phyloP scores from a whole-genome alignment of 768 basidiomycete genomes.

The Boletus rubescentipes region DNA sequence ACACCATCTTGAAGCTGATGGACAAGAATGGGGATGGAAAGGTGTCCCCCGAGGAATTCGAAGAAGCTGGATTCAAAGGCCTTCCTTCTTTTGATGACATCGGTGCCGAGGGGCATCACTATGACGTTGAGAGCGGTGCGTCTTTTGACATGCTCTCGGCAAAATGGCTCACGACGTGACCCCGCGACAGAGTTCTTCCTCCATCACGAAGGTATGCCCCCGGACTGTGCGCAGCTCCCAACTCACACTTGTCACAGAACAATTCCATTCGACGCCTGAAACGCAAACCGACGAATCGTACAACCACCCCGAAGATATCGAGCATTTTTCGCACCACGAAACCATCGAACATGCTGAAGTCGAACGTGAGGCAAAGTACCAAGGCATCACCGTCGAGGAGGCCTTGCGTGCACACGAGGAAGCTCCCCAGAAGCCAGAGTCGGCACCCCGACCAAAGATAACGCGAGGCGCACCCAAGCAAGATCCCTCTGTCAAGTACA shows the following conservation, averaged over 20 bases:
- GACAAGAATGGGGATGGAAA: slow-evolving; percentile 77
- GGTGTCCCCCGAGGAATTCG: slow-evolving; percentile 69
- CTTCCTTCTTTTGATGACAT: slow-evolving; percentile 81
- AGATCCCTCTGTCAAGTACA: slow-evolving; percentile 64
- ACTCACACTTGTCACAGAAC: slow-evolving; percentile 45
- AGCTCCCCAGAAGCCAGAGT: slow-evolving; percentile 17
- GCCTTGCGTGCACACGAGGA: slow-evolving; percentile 55
- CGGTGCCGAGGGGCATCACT: slow-evolving; percentile 91
- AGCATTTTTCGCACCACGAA: slow-evolving; percentile 91
- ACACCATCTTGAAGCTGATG: slow-evolving; percentile 62
- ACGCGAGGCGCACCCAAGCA: slow-evolving; percentile 60
- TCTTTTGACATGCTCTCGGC: slow-evolving; percentile 1
- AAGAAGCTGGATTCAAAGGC: slow-evolving; percentile 66
- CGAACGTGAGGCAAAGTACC: slow-evolving; percentile 78
- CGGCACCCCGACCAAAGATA: slow-evolving; percentile 47
- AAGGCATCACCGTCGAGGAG: slow-evolving; percentile 79
- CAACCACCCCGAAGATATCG: slow-evolving; percentile 87
- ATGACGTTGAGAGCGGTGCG: slow-evolving; percentile 87
- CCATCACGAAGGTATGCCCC: slow-evolving; percentile 85
- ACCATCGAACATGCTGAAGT: slow-evolving; percentile 82
- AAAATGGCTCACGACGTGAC: not conserved
- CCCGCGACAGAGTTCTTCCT: slow-evolving; percentile 79
- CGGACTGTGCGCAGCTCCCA: not conserved
- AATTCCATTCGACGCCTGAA: slow-evolving; percentile 94
- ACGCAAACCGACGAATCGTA: slow-evolving; percentile 97